Evolutionary conservation across 768 basidiomycete genomes (phyloP), one percentile per base, ranked within the genome.

Genomic region (Leccinum barrowsii): DNA sequence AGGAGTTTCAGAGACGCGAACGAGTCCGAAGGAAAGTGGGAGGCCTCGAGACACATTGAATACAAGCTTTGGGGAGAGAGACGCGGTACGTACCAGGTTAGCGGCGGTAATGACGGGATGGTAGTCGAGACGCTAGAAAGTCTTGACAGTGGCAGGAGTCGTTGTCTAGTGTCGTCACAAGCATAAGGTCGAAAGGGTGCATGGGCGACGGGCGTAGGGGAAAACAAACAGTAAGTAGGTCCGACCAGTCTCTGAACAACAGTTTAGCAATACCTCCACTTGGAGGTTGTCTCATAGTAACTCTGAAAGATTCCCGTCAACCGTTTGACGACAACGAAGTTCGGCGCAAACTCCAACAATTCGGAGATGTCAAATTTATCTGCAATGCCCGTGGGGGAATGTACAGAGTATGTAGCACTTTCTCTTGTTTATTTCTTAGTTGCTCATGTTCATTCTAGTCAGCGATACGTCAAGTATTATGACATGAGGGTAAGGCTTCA

Each of bases 401-500:
- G 86, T 42, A 71, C 74, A 44, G 86, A 91, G 88, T 85, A 65
- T 55, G 78, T 70, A 51, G 50, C 32, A 5, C 5, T 30, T 13
- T 34, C 15, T 28, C 2, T 47, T 12, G 22, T 5, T 48, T 12
- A 24, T 5, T 21, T 52, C 11, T 17, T 37, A 21, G 30, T 55
- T 54, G 26, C 59, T 66, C 19, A 61, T 40, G 47, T 35, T 53
- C 13, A 55, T 26, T 28, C 7, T 59, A 98, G 94, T 64, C 90
- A 92, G 65, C 86, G 91, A 58, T 86, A 91, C 63, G 89, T 98
- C n/a, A 94, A 98, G 70, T 94, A 86, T 68, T 99, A 87, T 69
- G 97, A 99, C 69, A 91, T 83, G 22, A 77, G 93, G 70, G 93
- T 90, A 63, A 71, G 85, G 65, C 4, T 5, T 19, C 3, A 44